These are phyloP conservation scores for Penicillium capsulatum DNA, from an alignment of 2,329 filamentous ascomycete species.

Conservation along the genomic window DNA sequence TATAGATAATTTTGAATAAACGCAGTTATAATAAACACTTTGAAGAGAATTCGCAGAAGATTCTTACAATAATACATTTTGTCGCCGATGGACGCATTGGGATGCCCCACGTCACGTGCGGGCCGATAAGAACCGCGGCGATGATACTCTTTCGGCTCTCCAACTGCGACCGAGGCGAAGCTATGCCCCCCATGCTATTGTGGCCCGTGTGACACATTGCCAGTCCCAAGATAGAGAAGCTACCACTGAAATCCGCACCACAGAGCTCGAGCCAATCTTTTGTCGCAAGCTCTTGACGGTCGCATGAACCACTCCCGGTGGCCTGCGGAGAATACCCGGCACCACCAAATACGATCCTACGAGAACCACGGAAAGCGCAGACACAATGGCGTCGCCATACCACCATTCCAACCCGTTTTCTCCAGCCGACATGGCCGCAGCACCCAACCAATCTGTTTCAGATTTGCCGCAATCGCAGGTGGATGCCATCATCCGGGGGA, in stretches of 20 bases:
- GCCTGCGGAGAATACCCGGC: conserved; percentile 4
- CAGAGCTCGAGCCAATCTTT: neutral
- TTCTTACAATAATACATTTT: too few species aligned
- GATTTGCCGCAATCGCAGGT: conserved; percentile 46
- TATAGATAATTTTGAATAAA: neutral
- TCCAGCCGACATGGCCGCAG: conserved; percentile 26
- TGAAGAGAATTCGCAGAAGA: too few species aligned
- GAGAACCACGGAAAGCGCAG: neutral
- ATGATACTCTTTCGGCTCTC: conserved; percentile 11
- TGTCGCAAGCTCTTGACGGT: neutral
- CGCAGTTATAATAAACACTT: neutral
- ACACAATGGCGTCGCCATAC: conserved; percentile 30
- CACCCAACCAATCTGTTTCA: conserved; percentile 29
- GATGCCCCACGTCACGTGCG: conserved; percentile 22
- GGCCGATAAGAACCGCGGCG: conserved; percentile 11
- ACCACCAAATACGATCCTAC: neutral
- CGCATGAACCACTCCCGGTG: too few species aligned
- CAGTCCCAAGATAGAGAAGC: too few species aligned
- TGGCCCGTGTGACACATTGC: neutral
- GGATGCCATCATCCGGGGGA: conserved; percentile 47
- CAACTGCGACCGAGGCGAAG: conserved; percentile 11
- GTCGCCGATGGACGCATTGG: conserved; percentile 8
- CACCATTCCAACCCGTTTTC: conserved; percentile 29
- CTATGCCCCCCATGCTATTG: conserved; percentile 6
- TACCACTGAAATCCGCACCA: neutral